Conservation (phyloP, 139 green algal genomes). For the Pycnococcus provasolii region DNA sequence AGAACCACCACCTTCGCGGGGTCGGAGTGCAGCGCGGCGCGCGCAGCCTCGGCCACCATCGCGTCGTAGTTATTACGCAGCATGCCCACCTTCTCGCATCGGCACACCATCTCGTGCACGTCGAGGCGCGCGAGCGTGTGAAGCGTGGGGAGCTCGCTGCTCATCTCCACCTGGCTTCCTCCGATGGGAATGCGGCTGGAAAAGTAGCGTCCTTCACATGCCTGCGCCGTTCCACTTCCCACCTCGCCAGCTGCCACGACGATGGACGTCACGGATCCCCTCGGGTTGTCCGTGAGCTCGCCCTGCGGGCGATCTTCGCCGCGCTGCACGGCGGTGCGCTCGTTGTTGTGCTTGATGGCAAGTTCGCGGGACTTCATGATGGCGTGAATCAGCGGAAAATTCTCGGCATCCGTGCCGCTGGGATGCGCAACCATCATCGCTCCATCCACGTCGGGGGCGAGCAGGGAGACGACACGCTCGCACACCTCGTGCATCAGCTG, state of each 20-base stretch:
- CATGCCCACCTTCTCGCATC: neutral
- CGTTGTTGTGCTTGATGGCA: too few species aligned
- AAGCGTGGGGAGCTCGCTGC: conserved; percentile 2
- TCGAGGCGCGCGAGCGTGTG: neutral
- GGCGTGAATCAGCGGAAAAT: conserved; percentile 11
- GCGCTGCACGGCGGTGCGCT: neutral
- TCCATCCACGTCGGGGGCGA: neutral
- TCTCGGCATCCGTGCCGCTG: conserved; percentile 13
- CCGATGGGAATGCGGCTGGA: neutral
- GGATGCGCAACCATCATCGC: conserved; percentile 1
- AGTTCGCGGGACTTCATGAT: conserved; percentile 7
- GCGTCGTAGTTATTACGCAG: conserved; percentile 1
- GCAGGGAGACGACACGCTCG: neutral
- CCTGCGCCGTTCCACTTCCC: conserved; percentile 7
- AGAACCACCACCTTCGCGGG: conserved; percentile 1
- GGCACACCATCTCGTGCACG: conserved; percentile 6
- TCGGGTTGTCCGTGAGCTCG: too few species aligned
- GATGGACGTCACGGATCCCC: conserved; percentile 4
- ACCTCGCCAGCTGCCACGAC: conserved; percentile 14
- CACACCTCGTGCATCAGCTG: conserved; percentile 9
- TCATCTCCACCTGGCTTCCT: conserved; percentile 3
- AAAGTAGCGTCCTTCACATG: conserved; percentile 3
- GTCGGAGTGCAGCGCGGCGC: conserved; percentile 6
- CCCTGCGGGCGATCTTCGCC: neutral
- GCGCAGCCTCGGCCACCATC: neutral